phyloP scores from a whole-genome alignment of 371 early-diverging fungal species.

The Zychaea mexicana region DNA sequence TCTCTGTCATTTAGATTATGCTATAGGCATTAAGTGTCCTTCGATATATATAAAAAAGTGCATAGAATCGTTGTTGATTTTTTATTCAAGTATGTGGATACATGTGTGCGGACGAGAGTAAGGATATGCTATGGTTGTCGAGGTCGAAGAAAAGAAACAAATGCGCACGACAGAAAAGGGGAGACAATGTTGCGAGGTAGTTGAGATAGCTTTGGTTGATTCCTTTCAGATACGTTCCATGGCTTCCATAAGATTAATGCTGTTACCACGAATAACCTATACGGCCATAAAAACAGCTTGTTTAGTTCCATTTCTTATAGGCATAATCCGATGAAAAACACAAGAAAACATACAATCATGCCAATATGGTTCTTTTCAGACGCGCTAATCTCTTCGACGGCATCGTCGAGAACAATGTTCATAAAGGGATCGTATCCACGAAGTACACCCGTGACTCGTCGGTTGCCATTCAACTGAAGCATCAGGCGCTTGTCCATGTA shows the following conservation, averaged over 20 bases:
- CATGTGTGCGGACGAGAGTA: not conserved
- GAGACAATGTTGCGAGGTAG: not conserved
- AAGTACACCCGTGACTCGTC: slow-evolving; percentile 91
- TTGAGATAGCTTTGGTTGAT: no score
- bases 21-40: not conserved
- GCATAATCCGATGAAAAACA: not conserved
- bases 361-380: slow-evolving; percentile 78
- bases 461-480: slow-evolving; percentile 90
- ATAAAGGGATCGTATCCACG: slow-evolving; percentile 98
- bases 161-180: not conserved
- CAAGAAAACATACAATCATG: slow-evolving; percentile 73
- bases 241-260: slow-evolving; percentile 89
- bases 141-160: not conserved
- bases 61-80: not conserved
- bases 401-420: slow-evolving; percentile 98
- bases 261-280: slow-evolving; percentile 96
- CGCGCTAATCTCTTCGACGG: slow-evolving; percentile 79
- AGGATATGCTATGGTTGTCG: not conserved
- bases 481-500: slow-evolving; percentile 97
- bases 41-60: not conserved
- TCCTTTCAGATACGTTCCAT: slow-evolving; percentile 79
- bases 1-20: no score
- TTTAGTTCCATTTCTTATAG: not conserved
- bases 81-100: not conserved
- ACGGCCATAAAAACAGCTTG: not conserved